Base-by-base conservation (phyloP, 2,329 filamentous ascomycete species). In the Ceratocystis cubensis region DNA sequence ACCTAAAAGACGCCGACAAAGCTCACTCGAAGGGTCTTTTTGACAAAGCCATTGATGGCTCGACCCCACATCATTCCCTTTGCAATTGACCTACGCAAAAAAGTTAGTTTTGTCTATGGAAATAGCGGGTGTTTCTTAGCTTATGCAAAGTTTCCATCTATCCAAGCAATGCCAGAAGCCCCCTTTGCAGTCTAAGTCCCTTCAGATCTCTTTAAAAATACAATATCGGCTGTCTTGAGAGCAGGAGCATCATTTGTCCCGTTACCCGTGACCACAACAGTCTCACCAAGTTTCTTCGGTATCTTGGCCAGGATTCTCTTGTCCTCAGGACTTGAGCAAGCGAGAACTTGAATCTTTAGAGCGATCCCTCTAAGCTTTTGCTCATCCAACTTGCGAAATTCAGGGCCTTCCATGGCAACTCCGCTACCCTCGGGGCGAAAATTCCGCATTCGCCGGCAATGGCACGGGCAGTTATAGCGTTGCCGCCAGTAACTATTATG, bases 381-480 rank as follows among this genome's bases (percentile, higher is more conserved):
- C 46, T 85, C 79, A 8, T 78, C 80, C 17, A 88, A 79, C 67
- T 82, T 81, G 53, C 86, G 81, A 75, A 89, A 88, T 48, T 78
- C 81, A 8, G 85, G 86, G 0, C 86, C 86, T 75, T 88, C 85
- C 84, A 89, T 87, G 62, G 85, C 82, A 68, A 86, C 75, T 4
- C 82, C 85, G 56, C 82, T 81, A 3, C 72, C 69, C 33, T 75
- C 77, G 15, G 75, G 70, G 46, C 80, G 81, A 74, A 81, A 67
- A 91, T 89, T 66, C 88, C 87, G 70, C 88, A 90, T 69, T 89
- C 86, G 7, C 78, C 80, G 1, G 88, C 87, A 70, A 91, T 91
- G 2, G 88, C 88, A 63, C 83, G 83, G 7, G 87, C 88, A 25
- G 88, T 91, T 22, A 84, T 78, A 69, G 89, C 76, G 71, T 89